These are phyloP conservation scores for Aristolochia fimbriata DNA, from an alignment of 164 flowering plant species.

Conservation along the genomic window DNA sequence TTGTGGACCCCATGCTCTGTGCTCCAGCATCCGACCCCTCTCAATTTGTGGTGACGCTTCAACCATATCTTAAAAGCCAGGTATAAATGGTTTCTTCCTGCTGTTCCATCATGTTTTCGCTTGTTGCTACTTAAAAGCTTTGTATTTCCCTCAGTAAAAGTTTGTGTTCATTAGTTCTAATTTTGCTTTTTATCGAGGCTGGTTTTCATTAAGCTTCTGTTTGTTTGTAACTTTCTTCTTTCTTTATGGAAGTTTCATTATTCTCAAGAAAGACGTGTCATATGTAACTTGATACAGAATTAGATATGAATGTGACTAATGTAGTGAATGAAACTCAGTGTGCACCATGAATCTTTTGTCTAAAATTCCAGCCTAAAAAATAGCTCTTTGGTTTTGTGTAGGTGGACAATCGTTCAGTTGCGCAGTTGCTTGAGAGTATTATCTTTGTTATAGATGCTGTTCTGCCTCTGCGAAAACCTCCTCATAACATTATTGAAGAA, in stretches of 20 bases:
- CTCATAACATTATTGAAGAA: constrained; percentile 65
- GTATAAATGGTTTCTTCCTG: constrained; percentile 15
- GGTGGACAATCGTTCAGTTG: constrained; percentile 75
- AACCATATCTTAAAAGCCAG: constrained; percentile 95
- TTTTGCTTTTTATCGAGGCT: too few relatives aligned
- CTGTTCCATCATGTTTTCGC: too few relatives aligned
- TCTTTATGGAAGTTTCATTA: too few relatives aligned
- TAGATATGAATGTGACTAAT: too few relatives aligned
- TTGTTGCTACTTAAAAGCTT: too few relatives aligned
- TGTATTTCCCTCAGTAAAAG: too few relatives aligned
- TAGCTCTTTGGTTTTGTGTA: constrained; percentile 20
- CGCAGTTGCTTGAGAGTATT: constrained; percentile 81
- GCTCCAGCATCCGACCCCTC: constrained; percentile 91
- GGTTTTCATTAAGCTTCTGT: too few relatives aligned
- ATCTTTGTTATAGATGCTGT: constrained; percentile 79
- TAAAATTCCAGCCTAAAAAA: background rate
- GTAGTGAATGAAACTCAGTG: too few relatives aligned
- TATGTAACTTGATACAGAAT: too few relatives aligned
- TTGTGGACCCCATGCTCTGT: constrained; percentile 87
- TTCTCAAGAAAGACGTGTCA: too few relatives aligned
- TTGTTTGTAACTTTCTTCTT: too few relatives aligned
- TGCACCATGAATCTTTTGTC: background rate
- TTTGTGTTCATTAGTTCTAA: too few relatives aligned
- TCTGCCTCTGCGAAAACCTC: constrained; percentile 75
- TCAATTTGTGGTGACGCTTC: constrained; percentile 88